Evolutionary conservation across 768 basidiomycete species (phyloP), one percentile per base, ranked within the genome.

Genomic region (Leccinum rimulosum): DNA sequence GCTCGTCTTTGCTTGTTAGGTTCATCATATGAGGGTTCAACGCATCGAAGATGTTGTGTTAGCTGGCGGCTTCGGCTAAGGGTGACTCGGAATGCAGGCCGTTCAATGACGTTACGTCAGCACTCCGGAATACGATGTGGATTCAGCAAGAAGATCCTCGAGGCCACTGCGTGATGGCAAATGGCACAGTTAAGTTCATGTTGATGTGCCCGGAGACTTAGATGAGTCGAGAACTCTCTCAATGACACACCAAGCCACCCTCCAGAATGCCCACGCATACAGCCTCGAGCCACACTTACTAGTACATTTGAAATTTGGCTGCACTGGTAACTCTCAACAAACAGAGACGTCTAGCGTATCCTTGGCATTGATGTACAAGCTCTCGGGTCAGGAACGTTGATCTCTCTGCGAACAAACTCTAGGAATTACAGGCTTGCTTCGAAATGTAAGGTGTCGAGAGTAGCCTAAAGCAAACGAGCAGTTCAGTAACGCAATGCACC

Each of bases 21-120:
- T 58, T 57, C 66, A n/a, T n/a, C n/a, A n/a, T n/a, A 70, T 70
- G 62, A 58, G 52, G 54, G 64, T 15, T 66, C 30, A 58, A 36
- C 59, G 45, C 64, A 60, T 63, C 48, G 22, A 50, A 15, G 57
- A 48, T 50, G 54, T 38, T 48, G 22, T 25, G 25, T 25, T 25
- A 3, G 25, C 17, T 45, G 33, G 47, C 47, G 33, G 45, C 35
- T 36, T 57, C 52, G 17, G 57, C 12, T 35, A 11, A 10, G 7
- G 56, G 19, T 50, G 54, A 12, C 11, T 11, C 33, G 33, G 33
- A 33, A 33, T 33, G 11, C 33, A 33, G 11, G 33, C 33, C 33
- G 35, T 56, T 50, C 45, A 30, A 40, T 40, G 55, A 4, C 4
- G 33, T 68, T 68, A 68, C 56, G 65, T 68, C 68, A 68, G 67